Evolutionary conservation across 306 rosid genomes (phyloP), one percentile per base, ranked within the genome.

Genomic region (Vigna hirtella): DNA sequence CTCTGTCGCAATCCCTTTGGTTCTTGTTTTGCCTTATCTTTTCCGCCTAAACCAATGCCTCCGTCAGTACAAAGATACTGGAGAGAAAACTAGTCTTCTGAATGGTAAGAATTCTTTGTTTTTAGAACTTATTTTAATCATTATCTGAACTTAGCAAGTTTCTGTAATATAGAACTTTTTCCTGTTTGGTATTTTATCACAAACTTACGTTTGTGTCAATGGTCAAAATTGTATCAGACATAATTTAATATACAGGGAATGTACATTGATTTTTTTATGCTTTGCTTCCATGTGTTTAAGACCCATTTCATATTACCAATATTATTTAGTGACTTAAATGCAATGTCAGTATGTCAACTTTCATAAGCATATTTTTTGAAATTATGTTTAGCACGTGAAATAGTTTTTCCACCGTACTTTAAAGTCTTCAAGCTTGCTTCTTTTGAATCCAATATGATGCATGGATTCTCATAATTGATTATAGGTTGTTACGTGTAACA

Each of bases 21-120:
- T 90, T 79, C 99, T 96, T 77, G 99, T 91, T 80, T 88, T 91
- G 90, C 99, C 99, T 47, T 96, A 96, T 76, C 93, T 96, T 73
- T 96, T 96, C 73, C 99, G 99, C 76, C 75, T 93, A 73, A 88
- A 91, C 88, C 99, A 96, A 84, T 96, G 99, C 73, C 91, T 96
- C 80, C 90, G 99, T 64, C 99, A 91, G 80, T 93, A 90, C 89
- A 96, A 91, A 89, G 99, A 96, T 81, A 87, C 89, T 34, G 89
- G 97, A 72, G 99, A 93, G 83, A 96, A 85, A 89, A 77, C 92
- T 66, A 13, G 80, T 59, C 94, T 96, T 83, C 83, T 96, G 66
- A 96, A 96, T 87, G 99, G 99, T 96, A 86, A 78, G 85, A 63
- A 83, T 48, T 72, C 66, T 48, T 53, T 65, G 76, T 78, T 48